Evolutionary conservation across 228 moss, liverwort and hornwort genomes (phyloP), one percentile per base, ranked within the genome.

Genomic region (Sphagnum fallax): DNA sequence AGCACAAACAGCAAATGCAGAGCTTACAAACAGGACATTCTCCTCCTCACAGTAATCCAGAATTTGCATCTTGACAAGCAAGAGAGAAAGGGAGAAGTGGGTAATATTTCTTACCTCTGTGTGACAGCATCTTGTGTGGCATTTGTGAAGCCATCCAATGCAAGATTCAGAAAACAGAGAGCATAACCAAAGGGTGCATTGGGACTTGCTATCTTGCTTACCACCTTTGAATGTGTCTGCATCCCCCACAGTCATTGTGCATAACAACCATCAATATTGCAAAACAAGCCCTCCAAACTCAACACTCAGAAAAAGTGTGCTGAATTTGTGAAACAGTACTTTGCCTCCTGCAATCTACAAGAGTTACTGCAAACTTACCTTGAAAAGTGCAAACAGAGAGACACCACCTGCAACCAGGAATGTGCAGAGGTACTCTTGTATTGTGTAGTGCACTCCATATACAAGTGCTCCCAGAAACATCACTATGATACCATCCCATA

Each of bases 111-210:
- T 68, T 78, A 96, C 96, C 79, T 89, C 68, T 72, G 72, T n/a
- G 87, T 93, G 57, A 98, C 84, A 16, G 93, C 79, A 76, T 98
- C 97, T 81, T 98, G 97, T 47, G 93, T 93, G 16, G 97, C 90
- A 65, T 98, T 98, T 6, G 93, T 98, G 74, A 90, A 98, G 51
- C 93, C 97, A 74, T 98, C 97, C 52, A 98, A 73, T 11, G 75
- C 90, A 50, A 98, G 88, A 73, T 97, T 93, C 53, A 91, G 52
- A 13, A 93, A 66, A 70, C 93, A 93, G 50, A 97, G 84, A 6
- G 82, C 71, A 66, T 91, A 97, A 50, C 97, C 97, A 77, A 87
- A 73, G 4, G 86, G 85, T 55, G 90, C 88, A 73, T 98, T 92
- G 3, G 97, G 93, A 63, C 77, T 88, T 5, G 97, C 91, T 14